Conservation (phyloP, 441 rosid genomes). For the Flueggea neowawraea region DNA sequence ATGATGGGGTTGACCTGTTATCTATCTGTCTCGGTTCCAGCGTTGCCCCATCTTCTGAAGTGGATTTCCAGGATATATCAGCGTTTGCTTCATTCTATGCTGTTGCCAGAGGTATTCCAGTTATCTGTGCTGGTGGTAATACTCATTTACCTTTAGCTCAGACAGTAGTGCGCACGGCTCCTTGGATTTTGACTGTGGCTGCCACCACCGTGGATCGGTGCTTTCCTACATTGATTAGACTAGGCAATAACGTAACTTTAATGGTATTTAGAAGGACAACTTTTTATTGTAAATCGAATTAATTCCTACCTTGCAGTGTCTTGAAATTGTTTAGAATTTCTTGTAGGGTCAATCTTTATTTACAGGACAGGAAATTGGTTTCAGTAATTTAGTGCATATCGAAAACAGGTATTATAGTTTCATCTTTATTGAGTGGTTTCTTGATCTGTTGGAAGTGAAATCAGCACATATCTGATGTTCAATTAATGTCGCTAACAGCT, state of each 20-base stretch:
- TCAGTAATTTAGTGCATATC: too few relatives aligned
- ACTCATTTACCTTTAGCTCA: slow-evolving; percentile 37
- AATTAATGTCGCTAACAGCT: too few relatives aligned
- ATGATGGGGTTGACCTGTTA: slow-evolving; percentile 43
- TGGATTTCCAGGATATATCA: slow-evolving; percentile 36
- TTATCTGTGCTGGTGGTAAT: slow-evolving; percentile 40
- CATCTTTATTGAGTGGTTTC: too few relatives aligned
- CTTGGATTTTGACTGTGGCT: slow-evolving; percentile 51
- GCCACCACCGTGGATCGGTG: slow-evolving; percentile 51
- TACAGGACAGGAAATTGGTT: too few relatives aligned
- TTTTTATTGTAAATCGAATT: too few relatives aligned
- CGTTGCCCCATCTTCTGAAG: slow-evolving; percentile 31
- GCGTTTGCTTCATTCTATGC: slow-evolving; percentile 52
- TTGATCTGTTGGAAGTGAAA: too few relatives aligned
- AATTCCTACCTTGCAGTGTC: too few relatives aligned
- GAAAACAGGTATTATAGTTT: too few relatives aligned
- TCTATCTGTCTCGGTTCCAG: slow-evolving; percentile 31
- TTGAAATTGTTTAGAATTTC: too few relatives aligned
- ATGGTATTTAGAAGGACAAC: neutral
- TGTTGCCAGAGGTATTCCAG: slow-evolving; percentile 33
- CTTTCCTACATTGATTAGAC: slow-evolving; percentile 29
- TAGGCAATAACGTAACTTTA: slow-evolving; percentile 29
- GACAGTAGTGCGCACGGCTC: slow-evolving; percentile 40
- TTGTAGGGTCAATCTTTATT: too few relatives aligned
- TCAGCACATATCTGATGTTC: too few relatives aligned